Percentiles rank a stretch among this genome's conserved stretches.
These are phyloP conservation scores for Colletotrichum sp. DNA, from an alignment of 2,329 filamentous ascomycete species.

Conservation along the genomic window DNA sequence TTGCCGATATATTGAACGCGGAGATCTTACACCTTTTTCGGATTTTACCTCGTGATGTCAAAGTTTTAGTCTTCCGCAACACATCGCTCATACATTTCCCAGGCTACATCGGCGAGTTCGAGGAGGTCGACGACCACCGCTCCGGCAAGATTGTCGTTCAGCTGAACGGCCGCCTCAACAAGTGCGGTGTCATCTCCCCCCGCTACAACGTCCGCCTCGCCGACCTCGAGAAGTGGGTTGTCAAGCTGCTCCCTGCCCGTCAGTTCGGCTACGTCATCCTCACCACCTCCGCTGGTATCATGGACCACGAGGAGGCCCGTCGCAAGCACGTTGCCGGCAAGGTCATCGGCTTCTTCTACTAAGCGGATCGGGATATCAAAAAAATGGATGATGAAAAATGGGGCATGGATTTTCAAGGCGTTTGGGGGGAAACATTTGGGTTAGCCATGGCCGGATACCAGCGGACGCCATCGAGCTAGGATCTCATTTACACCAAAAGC, in stretches of 20 bases:
- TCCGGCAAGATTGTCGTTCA: conserved; percentile 99
- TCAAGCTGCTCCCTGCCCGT: conserved; percentile 98
- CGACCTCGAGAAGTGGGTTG: conserved; percentile 99
- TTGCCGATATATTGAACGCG: conserved; percentile 95
- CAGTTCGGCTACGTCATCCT: conserved; percentile 99
- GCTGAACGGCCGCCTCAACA: conserved; percentile 98
- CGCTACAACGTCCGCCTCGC: conserved; percentile 98
- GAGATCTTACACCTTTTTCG: conserved; percentile 97
- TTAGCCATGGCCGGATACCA: conserved; percentile 41
- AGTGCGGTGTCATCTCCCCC: conserved; percentile 98
- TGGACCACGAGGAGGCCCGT: conserved; percentile 99
- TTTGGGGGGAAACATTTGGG: conserved; percentile 35
- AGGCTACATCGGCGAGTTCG: conserved; percentile 99
- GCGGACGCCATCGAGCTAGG: conserved; percentile 33
- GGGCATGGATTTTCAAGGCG: conserved; percentile 40
- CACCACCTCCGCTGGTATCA: conserved; percentile 80
- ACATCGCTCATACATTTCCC: conserved; percentile 62
- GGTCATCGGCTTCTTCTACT: conserved; percentile 99
- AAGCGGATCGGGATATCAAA: conserved; percentile 40
- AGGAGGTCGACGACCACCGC: conserved; percentile 99
- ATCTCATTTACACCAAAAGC: conserved; percentile 36
- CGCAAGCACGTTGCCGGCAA: conserved; percentile 90
- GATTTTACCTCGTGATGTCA: conserved; percentile 74
- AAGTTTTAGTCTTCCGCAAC: conserved; percentile 96
- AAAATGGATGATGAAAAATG: conserved; percentile 26